Evolutionary conservation across 73 alveolate genomes (phyloP), one percentile per base, ranked within the genome.

Genomic region (Paraurostyla sp.): DNA sequence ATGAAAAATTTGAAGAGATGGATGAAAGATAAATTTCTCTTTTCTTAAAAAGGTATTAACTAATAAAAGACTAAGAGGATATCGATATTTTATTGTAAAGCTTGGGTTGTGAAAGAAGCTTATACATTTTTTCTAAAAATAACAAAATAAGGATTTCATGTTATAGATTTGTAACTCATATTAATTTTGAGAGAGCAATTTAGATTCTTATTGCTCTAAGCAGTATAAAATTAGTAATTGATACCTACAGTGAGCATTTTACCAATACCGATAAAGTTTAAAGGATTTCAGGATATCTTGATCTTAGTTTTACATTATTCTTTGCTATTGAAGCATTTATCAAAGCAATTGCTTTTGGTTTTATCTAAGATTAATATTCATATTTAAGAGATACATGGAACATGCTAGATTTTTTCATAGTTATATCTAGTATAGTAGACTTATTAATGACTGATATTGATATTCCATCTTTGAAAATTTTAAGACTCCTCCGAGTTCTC

Each of bases 321-420:
- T 96, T 96, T 75, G 76, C 94, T 41, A 6, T 96, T 43, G 99
- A 96, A 86, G 82, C 94, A 22, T 13, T 96, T 23, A 56, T 94
- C 41, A 96, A 96, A 76, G 71, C 93, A 20, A 86, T 92, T 58
- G 95, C 99, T 16, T 85, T 94, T 52, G 99, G 99, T 0, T 94
- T 96, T 60, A 90, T 85, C 23, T 80, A 87, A 76, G 98, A 96
- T 82, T 91, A 92, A 56, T 97, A 97, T 0, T 83, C 97, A 22
- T 94, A 96, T 83, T 75, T 94, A 71, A 94, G 98, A 76, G 99
- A 96, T 81, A 87, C 95, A 60, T 98, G 99, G 99, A 94, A 95
- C 91, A 80, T 82, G 76, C 93, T 98, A 16, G 99, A 98, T 92
- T 97, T 97, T 92, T 92, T 97, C 48, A 95, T 98, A 57, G 99